Conservation (phyloP, 177 flowering plant species). For the Vitis hybrid region DNA sequence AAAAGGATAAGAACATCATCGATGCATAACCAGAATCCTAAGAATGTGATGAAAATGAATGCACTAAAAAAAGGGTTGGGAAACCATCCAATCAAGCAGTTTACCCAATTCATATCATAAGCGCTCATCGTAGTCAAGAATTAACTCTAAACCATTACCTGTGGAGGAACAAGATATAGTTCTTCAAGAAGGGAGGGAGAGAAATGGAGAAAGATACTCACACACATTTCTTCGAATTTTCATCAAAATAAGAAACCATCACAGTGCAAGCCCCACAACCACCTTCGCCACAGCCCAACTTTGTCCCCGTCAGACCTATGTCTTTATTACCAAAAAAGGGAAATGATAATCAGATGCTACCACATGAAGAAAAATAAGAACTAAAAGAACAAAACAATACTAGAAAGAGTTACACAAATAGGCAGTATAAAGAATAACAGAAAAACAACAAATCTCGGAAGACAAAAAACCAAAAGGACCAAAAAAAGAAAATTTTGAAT, state of each 20-base stretch:
- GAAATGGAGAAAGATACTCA: constrained; percentile 40
- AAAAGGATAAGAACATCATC: too few species aligned
- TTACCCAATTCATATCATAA: too few species aligned
- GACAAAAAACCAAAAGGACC: background rate
- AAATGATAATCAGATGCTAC: constrained; percentile 12
- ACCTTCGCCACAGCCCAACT: constrained; percentile 98
- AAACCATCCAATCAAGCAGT: too few species aligned
- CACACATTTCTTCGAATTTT: constrained; percentile 60
- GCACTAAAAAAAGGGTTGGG: too few species aligned
- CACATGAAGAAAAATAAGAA: background rate
- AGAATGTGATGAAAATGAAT: too few species aligned
- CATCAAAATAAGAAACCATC: constrained; percentile 73
- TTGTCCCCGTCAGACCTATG: constrained; percentile 86
- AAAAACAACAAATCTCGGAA: background rate
- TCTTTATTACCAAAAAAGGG: constrained; percentile 35
- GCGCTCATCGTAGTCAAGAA: too few species aligned
- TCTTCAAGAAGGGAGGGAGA: background rate
- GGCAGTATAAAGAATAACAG: background rate
- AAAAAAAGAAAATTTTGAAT: too few species aligned
- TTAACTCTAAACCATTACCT: too few species aligned
- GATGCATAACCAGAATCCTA: too few species aligned
- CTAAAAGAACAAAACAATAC: background rate
- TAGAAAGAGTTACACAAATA: background rate
- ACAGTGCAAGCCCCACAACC: constrained; percentile 99
- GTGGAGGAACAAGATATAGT: background rate